These are phyloP conservation scores for Monoraphidium neglectum DNA, from an alignment of 139 green algal genomes.

Conservation along the genomic window DNA sequence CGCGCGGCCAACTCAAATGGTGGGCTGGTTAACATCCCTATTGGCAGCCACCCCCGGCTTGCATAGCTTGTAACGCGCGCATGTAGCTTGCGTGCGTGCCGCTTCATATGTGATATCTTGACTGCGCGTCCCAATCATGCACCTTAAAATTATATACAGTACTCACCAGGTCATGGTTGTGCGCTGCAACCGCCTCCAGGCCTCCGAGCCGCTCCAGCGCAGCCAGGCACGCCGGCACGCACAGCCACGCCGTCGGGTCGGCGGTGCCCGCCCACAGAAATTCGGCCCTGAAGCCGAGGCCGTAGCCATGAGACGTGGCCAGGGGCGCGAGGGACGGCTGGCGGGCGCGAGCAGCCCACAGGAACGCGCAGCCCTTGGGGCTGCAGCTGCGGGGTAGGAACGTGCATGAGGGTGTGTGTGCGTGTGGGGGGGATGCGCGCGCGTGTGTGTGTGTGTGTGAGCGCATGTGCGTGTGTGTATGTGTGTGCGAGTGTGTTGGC, in stretches of 20 bases:
- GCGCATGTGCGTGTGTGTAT: too few species aligned
- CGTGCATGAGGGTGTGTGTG: too few species aligned
- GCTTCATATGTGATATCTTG: too few species aligned
- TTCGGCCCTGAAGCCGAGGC: constrained; percentile 58
- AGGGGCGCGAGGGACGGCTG: constrained; percentile 39
- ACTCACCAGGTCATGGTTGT: constrained; percentile 24
- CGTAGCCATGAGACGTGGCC: constrained; percentile 47
- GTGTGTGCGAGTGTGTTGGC: too few species aligned
- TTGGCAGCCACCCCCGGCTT: background rate
- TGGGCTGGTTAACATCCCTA: background rate
- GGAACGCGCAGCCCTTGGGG: constrained; percentile 53
- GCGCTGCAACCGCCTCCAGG: background rate
- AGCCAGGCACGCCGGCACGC: constrained; percentile 42
- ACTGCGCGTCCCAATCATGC: too few species aligned
- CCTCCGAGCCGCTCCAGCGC: constrained; percentile 24
- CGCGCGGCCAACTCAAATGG: background rate
- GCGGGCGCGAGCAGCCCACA: constrained; percentile 38
- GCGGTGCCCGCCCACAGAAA: constrained; percentile 64
- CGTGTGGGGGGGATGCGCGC: too few species aligned
- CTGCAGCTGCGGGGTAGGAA: constrained; percentile 22
- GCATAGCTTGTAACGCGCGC: too few species aligned
- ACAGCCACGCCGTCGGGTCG: constrained; percentile 49
- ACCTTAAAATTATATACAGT: too few species aligned
- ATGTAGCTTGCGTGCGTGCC: too few species aligned
- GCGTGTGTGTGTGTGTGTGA: too few species aligned